Evolutionary conservation across 208 protist species (phyloP).

Genomic region (Crithidia fasciculata): DNA sequence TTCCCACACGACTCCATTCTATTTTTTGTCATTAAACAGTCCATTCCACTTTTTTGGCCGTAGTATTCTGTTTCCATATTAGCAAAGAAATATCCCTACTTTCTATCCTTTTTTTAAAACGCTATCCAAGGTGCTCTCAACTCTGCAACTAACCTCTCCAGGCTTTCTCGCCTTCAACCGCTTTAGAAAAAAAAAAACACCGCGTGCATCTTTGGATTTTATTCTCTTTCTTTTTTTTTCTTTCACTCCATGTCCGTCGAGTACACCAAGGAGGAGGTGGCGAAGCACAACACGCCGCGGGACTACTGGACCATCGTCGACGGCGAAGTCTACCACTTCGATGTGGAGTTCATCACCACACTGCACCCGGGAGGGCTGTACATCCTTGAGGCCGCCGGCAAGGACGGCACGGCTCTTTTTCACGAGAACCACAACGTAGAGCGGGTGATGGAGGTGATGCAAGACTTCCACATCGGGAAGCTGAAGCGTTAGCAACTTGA

Average conservation of each 20-base stretch:
- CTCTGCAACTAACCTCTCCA: no score
- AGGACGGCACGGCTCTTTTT: slow-evolving; percentile 45
- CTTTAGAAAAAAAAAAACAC: no score
- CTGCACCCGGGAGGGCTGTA: slow-evolving; percentile 41
- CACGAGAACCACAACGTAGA: slow-evolving; percentile 32
- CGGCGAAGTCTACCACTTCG: slow-evolving; percentile 49
- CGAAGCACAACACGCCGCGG: slow-evolving; percentile 40
- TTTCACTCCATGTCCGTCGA: slow-evolving; percentile 9
- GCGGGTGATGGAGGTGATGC: slow-evolving; percentile 22
- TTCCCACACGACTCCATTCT: no score
- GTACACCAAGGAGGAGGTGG: slow-evolving; percentile 44
- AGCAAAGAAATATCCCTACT: no score
- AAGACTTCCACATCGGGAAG: slow-evolving; percentile 38
- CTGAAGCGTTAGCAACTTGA: slow-evolving; percentile 22
- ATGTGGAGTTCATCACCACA: slow-evolving; percentile 34
- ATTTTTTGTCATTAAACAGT: no score
- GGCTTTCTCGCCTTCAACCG: no score
- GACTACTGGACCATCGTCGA: slow-evolving; percentile 63
- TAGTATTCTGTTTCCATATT: not conserved
- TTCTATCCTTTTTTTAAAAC: not conserved
- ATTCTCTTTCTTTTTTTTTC: slow-evolving; percentile 5
- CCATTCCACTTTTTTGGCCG: no score
- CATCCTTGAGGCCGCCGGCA: slow-evolving; percentile 44
- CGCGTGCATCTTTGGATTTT: not conserved
- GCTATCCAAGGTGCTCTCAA: no score